Evolutionary conservation across 1,139 yeast species (phyloP), one percentile per base, ranked within the genome.

Genomic region (Pneumocystis canis): DNA sequence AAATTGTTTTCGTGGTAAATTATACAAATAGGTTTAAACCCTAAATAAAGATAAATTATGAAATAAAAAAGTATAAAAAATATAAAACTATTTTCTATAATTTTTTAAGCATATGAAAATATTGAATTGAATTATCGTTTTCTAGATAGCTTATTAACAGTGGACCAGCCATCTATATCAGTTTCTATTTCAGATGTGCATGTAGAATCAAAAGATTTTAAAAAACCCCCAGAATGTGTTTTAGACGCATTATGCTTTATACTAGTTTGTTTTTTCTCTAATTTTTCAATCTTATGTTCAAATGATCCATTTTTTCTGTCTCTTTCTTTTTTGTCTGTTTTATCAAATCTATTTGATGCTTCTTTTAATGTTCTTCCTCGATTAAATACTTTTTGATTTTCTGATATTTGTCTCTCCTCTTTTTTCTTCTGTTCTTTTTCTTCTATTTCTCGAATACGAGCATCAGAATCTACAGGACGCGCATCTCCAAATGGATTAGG

Each of bases 101-200:
- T 37, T 58, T 53, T 59, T 53, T 37, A 11, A 53, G 28, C 31
- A 39, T 28, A 35, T 25, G 20, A 33, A 53, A 54, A 54, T 28
- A 60, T 33, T 41, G 41, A 58, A 54, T 32, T 18, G 7, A 28
- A 16, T 58, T 20, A 59, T 56, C 54, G 39, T 41, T 58, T 60
- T 58, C 58, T 63, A 53, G 62, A 61, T 35, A 68, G 69, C 70
- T 81, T 81, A 69, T 82, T 79, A 68, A 83, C 87, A 69, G 81
- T 82, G 74, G 83, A 83, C 88, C 88, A 84, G 60, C 83, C 86
- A 65, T 77, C 85, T 63, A 74, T 75, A 60, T 75, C 78, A 35
- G 69, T 68, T 14, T 76, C 72, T 35, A 78, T 68, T 63, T 78
- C 81, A 67, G 79, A 74, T n/a, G 73, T 72, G 58, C 75, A 69